A percentile compares a stretch with the other conserved stretches of the same genome.
phyloP scores from a whole-genome alignment of 805 yeast genomes.

The Saturnispora sekii region DNA sequence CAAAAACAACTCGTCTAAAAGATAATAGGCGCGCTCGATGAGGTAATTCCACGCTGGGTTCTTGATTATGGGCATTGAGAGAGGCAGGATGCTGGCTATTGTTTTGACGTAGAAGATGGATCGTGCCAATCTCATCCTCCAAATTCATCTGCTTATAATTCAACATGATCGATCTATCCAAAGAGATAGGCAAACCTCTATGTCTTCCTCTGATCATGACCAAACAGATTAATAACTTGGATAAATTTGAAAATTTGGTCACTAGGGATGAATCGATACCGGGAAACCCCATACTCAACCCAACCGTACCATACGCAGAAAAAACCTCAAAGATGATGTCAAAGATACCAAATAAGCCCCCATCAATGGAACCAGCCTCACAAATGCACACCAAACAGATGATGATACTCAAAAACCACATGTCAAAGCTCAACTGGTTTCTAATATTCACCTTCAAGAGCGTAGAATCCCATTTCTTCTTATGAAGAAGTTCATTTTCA shows the following conservation, averaged over 20 bases:
- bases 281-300: constrained; percentile 77
- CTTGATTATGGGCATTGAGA: too few relatives aligned
- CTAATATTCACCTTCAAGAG: constrained; percentile 80
- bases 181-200: constrained; percentile 84
- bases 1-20: too few relatives aligned
- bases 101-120: background rate
- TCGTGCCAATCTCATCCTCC: background rate
- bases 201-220: constrained; percentile 91
- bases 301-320: constrained; percentile 93
- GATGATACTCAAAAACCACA: constrained; percentile 86
- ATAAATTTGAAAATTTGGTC: constrained; percentile 56
- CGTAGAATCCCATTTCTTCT: constrained; percentile 39
- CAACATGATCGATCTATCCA: constrained; percentile 85
- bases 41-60: too few relatives aligned
- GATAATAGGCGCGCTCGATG: too few relatives aligned
- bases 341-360: constrained; percentile 54
- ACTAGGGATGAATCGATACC: constrained; percentile 54
- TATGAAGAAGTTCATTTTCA: constrained; percentile 24
- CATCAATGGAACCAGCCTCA: constrained; percentile 55
- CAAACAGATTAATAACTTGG: constrained; percentile 74
- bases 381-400: constrained; percentile 76
- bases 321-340: constrained; percentile 72
- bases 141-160: constrained; percentile 31
- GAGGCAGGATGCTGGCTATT: too few relatives aligned
- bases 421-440: constrained; percentile 81